Evolutionary conservation across 371 early-diverging fungal genomes (phyloP).

Genomic region (Massospora cicadina): DNA sequence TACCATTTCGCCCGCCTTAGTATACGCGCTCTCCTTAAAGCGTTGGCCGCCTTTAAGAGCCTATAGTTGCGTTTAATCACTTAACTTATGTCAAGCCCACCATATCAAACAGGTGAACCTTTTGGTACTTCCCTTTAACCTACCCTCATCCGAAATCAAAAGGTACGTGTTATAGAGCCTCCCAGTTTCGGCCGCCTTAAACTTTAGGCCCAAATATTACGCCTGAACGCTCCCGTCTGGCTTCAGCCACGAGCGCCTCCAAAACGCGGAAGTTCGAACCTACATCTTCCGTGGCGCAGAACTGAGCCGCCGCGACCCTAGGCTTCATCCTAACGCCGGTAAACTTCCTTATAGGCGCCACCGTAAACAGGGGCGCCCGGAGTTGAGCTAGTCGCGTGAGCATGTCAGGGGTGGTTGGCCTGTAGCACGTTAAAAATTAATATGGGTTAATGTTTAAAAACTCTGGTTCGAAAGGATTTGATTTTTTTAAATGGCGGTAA

Average conservation of each 20-base stretch:
- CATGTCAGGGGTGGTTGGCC: no score
- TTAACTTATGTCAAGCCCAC: conserved; percentile 10
- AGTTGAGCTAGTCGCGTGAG: no score
- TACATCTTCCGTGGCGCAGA: conserved; percentile 34
- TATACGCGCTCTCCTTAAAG: conserved; percentile 41
- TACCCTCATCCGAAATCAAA: conserved; percentile 39
- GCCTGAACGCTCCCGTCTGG: conserved; percentile 37
- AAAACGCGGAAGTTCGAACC: conserved; percentile 29
- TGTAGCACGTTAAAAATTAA: no score
- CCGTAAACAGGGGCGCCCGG: no score
- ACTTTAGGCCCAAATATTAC: conserved; percentile 13
- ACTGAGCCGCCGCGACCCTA: conserved; percentile 33
- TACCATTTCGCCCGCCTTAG: conserved; percentile 31
- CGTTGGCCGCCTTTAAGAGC: conserved; percentile 36
- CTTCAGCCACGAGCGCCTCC: conserved; percentile 28
- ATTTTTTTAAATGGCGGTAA: no score
- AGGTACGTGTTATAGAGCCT: conserved; percentile 49
- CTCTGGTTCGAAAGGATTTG: no score
- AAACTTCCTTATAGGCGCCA: no score
- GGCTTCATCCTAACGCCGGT: background rate
- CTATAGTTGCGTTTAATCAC: conserved; percentile 6
- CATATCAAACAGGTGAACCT: conserved; percentile 67
- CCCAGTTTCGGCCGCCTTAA: conserved; percentile 2
- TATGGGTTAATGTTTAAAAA: no score
- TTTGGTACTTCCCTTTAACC: conserved; percentile 39